These are phyloP conservation scores for Syncephalastrum sp. DNA, from an alignment of 371 early-diverging fungal genomes.

Conservation along the genomic window DNA sequence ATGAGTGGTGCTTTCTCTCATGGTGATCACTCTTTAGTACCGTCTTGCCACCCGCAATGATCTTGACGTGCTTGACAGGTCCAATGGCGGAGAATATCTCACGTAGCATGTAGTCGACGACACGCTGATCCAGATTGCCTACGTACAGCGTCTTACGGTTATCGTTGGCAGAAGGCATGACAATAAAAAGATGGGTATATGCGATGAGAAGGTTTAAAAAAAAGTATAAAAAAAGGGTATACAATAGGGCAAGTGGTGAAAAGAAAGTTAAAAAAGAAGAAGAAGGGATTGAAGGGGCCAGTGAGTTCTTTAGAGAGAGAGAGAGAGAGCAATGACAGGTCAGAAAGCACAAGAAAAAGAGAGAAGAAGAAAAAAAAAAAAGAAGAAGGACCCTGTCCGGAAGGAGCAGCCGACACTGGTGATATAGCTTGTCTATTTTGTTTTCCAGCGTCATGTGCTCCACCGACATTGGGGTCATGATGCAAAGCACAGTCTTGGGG, in stretches of 20 bases:
- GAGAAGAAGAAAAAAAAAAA: too few relatives aligned
- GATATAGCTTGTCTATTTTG: too few relatives aligned
- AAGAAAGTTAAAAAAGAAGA: constrained; percentile 1
- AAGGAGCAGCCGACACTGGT: too few relatives aligned
- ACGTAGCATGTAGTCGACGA: constrained; percentile 73
- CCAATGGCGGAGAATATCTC: constrained; percentile 78
- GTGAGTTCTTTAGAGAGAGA: background rate
- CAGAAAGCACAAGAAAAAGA: too few relatives aligned
- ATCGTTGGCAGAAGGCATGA: constrained; percentile 7
- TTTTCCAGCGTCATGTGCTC: too few relatives aligned
- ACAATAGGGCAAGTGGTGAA: background rate
- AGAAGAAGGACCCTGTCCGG: too few relatives aligned
- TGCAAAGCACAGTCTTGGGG: too few relatives aligned
- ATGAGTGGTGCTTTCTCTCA: too few relatives aligned
- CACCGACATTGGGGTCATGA: too few relatives aligned
- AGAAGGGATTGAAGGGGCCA: background rate
- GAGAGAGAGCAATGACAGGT: too few relatives aligned
- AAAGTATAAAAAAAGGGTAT: background rate
- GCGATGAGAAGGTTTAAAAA: constrained; percentile 1
- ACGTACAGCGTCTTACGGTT: constrained; percentile 58
- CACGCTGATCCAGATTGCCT: constrained; percentile 82
- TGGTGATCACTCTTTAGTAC: too few relatives aligned
- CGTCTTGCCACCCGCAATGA: constrained; percentile 63
- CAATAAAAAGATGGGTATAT: constrained; percentile 1
- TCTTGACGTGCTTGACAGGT: constrained; percentile 73